Percentiles rank a stretch among this genome's conserved stretches.
phyloP scores from a whole-genome alignment of 83 land plant species.

The Diphasiastrum complanatum region DNA sequence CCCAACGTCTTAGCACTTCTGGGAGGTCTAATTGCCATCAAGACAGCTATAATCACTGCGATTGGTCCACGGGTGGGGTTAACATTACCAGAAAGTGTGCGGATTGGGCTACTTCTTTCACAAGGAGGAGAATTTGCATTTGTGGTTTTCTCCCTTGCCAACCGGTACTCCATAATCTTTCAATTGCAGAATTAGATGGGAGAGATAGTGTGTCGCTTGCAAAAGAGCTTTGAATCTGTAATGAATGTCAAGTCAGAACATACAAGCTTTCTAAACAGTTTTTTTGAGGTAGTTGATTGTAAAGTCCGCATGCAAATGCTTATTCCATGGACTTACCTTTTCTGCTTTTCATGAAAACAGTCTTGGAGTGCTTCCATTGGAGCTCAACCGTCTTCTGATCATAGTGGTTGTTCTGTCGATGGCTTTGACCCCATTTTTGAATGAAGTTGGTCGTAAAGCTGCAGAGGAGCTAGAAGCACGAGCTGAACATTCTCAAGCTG shows the following conservation, averaged over 20 bases:
- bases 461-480: conserved; percentile 57
- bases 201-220: too few species aligned
- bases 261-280: too few species aligned
- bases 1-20: conserved; percentile 89
- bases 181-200: too few species aligned
- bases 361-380: conserved; percentile 93
- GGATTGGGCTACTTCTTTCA: conserved; percentile 92
- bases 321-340: too few species aligned
- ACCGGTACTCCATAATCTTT: conserved; percentile 65
- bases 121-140: conserved; percentile 99
- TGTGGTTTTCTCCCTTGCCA: conserved; percentile 93
- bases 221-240: too few species aligned
- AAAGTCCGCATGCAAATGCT: too few species aligned
- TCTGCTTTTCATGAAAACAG: conserved; percentile 33
- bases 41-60: conserved; percentile 86
- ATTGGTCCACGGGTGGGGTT: conserved; percentile 96
- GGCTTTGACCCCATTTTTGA: conserved; percentile 87
- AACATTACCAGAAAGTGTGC: conserved; percentile 72
- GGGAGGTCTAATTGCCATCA: conserved; percentile 78
- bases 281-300: too few species aligned
- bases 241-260: too few species aligned
- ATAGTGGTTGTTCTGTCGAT: conserved; percentile 96
- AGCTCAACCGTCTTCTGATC: conserved; percentile 86
- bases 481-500: conserved; percentile 37
- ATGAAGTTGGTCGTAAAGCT: conserved; percentile 83